Percentiles rank a stretch among this genome's conserved stretches.
phyloP scores from a whole-genome alignment of 441 rosid genomes.

The Syzygium syzygioides region DNA sequence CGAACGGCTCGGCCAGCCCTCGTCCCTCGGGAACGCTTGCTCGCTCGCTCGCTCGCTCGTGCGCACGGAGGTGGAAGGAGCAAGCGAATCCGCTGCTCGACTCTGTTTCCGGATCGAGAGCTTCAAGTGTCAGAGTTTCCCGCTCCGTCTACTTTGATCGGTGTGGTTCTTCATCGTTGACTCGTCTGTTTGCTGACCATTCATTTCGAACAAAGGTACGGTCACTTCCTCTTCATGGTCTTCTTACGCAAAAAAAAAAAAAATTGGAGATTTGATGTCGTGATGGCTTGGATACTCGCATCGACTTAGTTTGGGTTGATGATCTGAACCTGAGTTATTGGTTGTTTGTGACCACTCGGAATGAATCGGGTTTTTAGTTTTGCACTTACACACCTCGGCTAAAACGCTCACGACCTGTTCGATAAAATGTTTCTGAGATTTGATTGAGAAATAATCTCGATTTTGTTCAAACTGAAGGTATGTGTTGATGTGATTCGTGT shows the following conservation, averaged over 20 bases:
- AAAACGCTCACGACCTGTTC: not conserved
- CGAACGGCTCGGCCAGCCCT: not conserved
- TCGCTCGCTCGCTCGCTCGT: not conserved
- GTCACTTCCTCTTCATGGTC: not conserved
- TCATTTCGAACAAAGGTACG: not conserved
- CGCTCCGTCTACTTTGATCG: not conserved
- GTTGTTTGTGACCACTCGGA: not conserved
- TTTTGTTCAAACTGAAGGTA: not conserved
- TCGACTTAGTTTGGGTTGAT: not conserved
- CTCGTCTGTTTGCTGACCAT: not conserved
- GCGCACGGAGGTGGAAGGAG: not conserved
- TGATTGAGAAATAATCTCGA: not conserved
- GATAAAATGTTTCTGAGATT: not conserved
- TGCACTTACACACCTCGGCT: not conserved
- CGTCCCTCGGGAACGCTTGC: not conserved
- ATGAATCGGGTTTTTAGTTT: not conserved
- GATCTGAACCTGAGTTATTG: not conserved
- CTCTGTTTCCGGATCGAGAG: not conserved
- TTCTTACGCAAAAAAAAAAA: too few relatives aligned
- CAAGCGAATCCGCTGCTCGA: not conserved
- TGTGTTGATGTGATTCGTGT: not conserved
- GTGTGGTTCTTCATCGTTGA: not conserved
- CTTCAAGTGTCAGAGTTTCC: not conserved
- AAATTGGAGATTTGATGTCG: too few relatives aligned
- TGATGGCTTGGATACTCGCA: not conserved